phyloP scores from a whole-genome alignment of 2,329 filamentous ascomycete genomes.

The Penicillium sp. region DNA sequence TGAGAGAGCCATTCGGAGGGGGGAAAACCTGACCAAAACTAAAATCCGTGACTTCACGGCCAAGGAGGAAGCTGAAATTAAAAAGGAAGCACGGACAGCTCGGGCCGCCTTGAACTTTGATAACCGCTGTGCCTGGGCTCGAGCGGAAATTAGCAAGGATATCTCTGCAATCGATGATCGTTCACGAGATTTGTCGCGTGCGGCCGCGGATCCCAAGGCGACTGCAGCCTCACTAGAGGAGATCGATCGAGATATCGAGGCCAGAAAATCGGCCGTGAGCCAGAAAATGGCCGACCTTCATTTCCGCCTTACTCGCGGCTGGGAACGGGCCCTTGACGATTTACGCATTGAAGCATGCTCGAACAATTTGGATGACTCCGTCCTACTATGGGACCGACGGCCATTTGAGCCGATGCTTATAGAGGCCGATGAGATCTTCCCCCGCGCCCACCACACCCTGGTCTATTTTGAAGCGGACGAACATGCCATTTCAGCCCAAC shows the following conservation, averaged over 20 bases:
- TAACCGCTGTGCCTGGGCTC: constrained; percentile 21
- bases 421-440: constrained; percentile 64
- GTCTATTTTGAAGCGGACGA: constrained; percentile 37
- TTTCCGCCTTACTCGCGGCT: constrained; percentile 35
- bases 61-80: not conserved
- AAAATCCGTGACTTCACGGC: not conserved
- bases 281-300: constrained; percentile 21
- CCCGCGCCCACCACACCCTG: constrained; percentile 44
- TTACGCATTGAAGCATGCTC: constrained; percentile 41
- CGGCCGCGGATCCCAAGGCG: constrained; percentile 25
- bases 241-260: constrained; percentile 22
- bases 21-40: not conserved
- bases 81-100: not conserved
- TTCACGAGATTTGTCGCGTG: constrained; percentile 21
- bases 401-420: constrained; percentile 68
- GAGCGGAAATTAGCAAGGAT: constrained; percentile 15
- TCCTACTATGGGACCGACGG: constrained; percentile 69
- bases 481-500: constrained; percentile 22
- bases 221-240: constrained; percentile 20
- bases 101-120: constrained; percentile 26
- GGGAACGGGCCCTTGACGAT: constrained; percentile 51
- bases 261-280: constrained; percentile 7
- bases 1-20: constrained; percentile 10
- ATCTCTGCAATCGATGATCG: constrained; percentile 31
- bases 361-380: constrained; percentile 47